phyloP scores from a whole-genome alignment of 2,329 filamentous ascomycete species.

The Aschersonia sp. region DNA sequence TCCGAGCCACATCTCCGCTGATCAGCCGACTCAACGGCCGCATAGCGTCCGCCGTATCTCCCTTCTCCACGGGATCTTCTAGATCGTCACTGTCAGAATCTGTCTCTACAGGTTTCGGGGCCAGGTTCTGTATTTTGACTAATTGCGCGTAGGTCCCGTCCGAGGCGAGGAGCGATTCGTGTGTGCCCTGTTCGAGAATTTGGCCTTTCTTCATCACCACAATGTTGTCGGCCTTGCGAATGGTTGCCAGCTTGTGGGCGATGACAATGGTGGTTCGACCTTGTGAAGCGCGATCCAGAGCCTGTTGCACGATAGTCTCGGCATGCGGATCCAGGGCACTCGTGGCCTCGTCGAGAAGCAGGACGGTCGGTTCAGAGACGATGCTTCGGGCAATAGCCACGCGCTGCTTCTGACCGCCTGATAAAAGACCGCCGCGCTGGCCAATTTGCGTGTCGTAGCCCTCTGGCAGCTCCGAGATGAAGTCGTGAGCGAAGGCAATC shows the following conservation, averaged over 20 bases:
- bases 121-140: neutral
- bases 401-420: conserved; percentile 52
- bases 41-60: conserved; percentile 7
- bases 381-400: conserved; percentile 54
- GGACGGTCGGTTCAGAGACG: conserved; percentile 44
- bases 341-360: conserved; percentile 57
- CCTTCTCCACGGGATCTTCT: neutral
- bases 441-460: conserved; percentile 49
- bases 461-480: conserved; percentile 32
- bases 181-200: conserved; percentile 46
- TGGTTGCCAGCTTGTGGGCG: conserved; percentile 44
- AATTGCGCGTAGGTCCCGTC: conserved; percentile 5
- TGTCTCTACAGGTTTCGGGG: neutral
- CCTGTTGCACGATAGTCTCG: conserved; percentile 37
- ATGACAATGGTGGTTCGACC: conserved; percentile 52
- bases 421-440: conserved; percentile 49
- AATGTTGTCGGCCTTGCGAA: conserved; percentile 49
- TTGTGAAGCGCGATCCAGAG: conserved; percentile 36
- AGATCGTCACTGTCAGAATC: conserved; percentile 1
- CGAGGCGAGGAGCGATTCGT: conserved; percentile 35
- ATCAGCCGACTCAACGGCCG: conserved; percentile 18
- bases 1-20: conserved; percentile 13
- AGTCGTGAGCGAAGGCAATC: conserved; percentile 37
- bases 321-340: conserved; percentile 35
- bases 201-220: conserved; percentile 46